A percentile compares a stretch with the other conserved stretches of the same genome.
Conservation (phyloP, 73 alveolate genomes). For the Tetrahymena borealis region DNA sequence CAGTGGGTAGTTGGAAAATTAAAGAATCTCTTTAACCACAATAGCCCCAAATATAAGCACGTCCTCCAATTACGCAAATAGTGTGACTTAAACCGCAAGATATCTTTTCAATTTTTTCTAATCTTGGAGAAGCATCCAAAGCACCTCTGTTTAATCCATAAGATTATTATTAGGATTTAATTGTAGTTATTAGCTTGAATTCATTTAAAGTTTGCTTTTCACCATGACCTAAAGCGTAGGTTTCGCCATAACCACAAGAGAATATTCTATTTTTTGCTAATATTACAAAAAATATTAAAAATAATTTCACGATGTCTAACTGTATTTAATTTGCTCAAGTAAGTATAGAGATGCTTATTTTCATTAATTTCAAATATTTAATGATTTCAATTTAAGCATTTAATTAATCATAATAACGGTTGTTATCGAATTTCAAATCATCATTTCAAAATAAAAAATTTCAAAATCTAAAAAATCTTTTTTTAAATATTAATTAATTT, state of each 20-base stretch:
- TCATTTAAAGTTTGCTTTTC: slow-evolving; percentile 28
- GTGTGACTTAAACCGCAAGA: slow-evolving; percentile 44
- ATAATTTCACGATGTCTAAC: too few relatives aligned
- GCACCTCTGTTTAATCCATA: not conserved
- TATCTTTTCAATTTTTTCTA: slow-evolving; percentile 17
- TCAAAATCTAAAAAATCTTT: too few relatives aligned
- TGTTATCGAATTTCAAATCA: too few relatives aligned
- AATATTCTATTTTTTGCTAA: slow-evolving; percentile 24
- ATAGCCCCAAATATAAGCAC: slow-evolving; percentile 30
- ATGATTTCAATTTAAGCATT: too few relatives aligned
- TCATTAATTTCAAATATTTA: too few relatives aligned
- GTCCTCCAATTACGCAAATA: slow-evolving; percentile 24
- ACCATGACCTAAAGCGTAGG: slow-evolving; percentile 36
- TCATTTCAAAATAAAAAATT: too few relatives aligned
- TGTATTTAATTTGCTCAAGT: too few relatives aligned
- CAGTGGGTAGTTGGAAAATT: slow-evolving; percentile 5
- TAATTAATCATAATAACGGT: too few relatives aligned
- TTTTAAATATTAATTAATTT: too few relatives aligned
- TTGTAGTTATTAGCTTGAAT: slow-evolving; percentile 3
- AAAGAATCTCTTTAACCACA: slow-evolving; percentile 12
- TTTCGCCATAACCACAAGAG: slow-evolving; percentile 47
- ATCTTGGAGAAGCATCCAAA: not conserved
- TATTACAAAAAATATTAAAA: too few relatives aligned
- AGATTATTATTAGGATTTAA: not conserved
- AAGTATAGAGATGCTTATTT: too few relatives aligned